phyloP scores from a whole-genome alignment of 2,329 filamentous ascomycete genomes.

The Colletotrichum noveboracense region DNA sequence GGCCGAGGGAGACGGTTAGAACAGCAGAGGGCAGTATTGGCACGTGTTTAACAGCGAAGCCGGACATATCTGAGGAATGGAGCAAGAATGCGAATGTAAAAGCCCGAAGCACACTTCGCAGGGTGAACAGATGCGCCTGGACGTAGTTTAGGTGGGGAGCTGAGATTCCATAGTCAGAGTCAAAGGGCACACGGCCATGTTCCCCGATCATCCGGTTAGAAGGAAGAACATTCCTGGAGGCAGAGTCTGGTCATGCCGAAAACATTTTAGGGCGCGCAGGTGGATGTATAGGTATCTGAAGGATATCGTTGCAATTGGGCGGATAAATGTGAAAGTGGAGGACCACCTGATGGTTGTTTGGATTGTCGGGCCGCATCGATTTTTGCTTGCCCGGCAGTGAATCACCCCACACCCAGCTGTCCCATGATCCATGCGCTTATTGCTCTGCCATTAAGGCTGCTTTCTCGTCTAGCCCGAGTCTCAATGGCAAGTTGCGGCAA shows the following conservation, averaged over 20 bases:
- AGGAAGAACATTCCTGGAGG: not conserved
- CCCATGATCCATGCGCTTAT: not conserved
- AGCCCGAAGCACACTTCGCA: not conserved
- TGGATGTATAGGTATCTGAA: conserved; percentile 1
- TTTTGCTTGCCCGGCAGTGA: not conserved
- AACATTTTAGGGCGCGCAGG: not conserved
- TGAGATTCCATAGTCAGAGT: not conserved
- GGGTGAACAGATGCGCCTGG: not conserved
- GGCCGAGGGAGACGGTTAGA: not conserved
- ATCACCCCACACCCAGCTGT: not conserved
- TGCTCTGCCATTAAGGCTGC: not conserved
- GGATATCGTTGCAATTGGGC: conserved; percentile 26
- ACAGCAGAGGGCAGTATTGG: not conserved
- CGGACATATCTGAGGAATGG: not conserved
- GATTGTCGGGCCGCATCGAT: conserved; percentile 38
- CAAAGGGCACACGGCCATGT: not conserved
- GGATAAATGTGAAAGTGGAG: conserved; percentile 23
- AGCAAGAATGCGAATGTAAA: not conserved
- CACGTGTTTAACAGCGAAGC: not conserved
- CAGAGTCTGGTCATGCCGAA: not conserved
- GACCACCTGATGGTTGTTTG: conserved; percentile 32
- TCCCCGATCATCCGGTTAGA: not conserved
- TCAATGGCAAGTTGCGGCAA: not conserved
- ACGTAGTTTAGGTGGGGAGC: not conserved
- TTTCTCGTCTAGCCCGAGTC: not conserved